phyloP scores from a whole-genome alignment of 2,329 filamentous ascomycete species.

The Aureobasidium sp. region DNA sequence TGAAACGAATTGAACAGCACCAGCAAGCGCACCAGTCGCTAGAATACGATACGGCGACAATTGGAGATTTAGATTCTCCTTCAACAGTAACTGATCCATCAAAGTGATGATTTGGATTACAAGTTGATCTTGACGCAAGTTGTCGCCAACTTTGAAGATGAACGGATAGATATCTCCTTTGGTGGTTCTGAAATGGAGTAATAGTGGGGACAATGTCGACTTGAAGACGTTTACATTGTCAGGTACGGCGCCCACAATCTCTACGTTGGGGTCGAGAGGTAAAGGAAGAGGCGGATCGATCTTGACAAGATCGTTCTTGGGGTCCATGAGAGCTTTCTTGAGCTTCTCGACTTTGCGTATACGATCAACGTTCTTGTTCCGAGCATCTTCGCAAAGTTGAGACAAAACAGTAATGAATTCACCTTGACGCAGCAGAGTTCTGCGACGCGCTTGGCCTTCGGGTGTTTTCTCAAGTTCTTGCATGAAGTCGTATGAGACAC shows the following conservation, averaged over 20 bases:
- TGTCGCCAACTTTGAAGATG: slow-evolving; percentile 95
- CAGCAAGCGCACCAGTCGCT: slow-evolving; percentile 81
- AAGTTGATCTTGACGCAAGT: slow-evolving; percentile 91
- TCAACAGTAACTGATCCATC: slow-evolving; percentile 92
- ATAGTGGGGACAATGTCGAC: slow-evolving; percentile 84
- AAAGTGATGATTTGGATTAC: slow-evolving; percentile 96
- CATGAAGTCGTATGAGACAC: slow-evolving; percentile 97
- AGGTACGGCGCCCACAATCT: slow-evolving; percentile 70
- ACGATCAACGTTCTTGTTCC: slow-evolving; percentile 69
- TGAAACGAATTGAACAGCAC: slow-evolving; percentile 80
- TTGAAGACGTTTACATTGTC: slow-evolving; percentile 92
- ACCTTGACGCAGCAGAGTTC: slow-evolving; percentile 74
- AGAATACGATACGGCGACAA: slow-evolving; percentile 94
- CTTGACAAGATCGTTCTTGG: slow-evolving; percentile 76
- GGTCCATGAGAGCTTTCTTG: slow-evolving; percentile 77
- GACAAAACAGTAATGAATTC: slow-evolving; percentile 82
- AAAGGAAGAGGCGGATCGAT: slow-evolving; percentile 84
- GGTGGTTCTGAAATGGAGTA: slow-evolving; percentile 80
- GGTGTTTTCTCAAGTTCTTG: slow-evolving; percentile 66
- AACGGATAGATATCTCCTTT: slow-evolving; percentile 76
- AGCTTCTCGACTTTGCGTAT: slow-evolving; percentile 74
- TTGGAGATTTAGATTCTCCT: slow-evolving; percentile 93
- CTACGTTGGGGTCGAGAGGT: slow-evolving; percentile 77
- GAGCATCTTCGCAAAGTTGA: slow-evolving; percentile 83
- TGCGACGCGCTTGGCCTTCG: slow-evolving; percentile 65